Evolutionary conservation across 345 rosid species (phyloP), one percentile per base, ranked within the genome.

Genomic region (Gossypium australe): DNA sequence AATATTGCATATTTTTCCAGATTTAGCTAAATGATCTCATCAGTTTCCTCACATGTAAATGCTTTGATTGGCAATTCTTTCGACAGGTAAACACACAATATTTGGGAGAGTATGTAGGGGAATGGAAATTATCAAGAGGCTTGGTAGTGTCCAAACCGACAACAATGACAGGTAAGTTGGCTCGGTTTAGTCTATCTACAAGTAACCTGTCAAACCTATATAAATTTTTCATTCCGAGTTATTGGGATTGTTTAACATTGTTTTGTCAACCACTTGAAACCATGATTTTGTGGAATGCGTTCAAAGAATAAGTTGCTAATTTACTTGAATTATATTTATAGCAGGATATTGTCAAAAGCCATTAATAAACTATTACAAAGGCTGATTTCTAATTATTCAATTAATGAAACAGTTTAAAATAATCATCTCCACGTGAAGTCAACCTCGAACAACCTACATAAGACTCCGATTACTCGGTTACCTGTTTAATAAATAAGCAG

Each of bases 111-210:
- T 93, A 12, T 89, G 91, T 58, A 80, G 83, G 3, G 99, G 99
- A 77, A 91, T 93, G 97, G 98, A 95, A 77, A 90, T 95, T 67
- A 85, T 91, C 83, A 93, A 95, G 84, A 93, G 98, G 78, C 97
- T 95, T 4, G 98, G 98, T 70, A 95, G 93, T 65, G 86, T 95
- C 80, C 99, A 95, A 86, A 93, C 98, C 41, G 93, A 95, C 87
- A 93, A 89, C 68, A 94, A 86, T 52, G 99, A 95, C 79, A 87
- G 97, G 99, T 95, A 73, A 81, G 64, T 7, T 16, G 48, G 16
- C 11, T 59, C 20, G 24, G 41, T 10, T 52, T 41, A 10, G 47
- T 16, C 45, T 67, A 48, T 16, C 58, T 34, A 34, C 70, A 1
- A 48, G 7, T 49, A 25, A 7, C 67, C 0, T 25, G 65, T 57